Evolutionary conservation across 352 stramenopile genomes (phyloP).

Genomic region (Pythium graminicola): DNA sequence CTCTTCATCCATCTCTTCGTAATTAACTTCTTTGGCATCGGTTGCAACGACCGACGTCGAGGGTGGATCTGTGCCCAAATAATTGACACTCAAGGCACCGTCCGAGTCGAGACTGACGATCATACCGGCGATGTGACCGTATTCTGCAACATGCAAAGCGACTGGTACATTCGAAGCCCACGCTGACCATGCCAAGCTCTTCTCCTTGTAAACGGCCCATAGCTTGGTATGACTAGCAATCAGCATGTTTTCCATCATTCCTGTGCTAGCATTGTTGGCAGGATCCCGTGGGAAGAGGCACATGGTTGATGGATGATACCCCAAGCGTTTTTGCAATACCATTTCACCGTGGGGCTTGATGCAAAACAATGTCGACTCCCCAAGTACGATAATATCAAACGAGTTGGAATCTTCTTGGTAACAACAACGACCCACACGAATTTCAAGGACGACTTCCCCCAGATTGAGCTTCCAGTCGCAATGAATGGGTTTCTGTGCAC

Average conservation of each 20-base stretch:
- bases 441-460: conserved; percentile 53
- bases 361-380: conserved; percentile 76
- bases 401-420: conserved; percentile 39
- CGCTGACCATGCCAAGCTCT: conserved; percentile 76
- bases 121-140: conserved; percentile 73
- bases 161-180: conserved; percentile 50
- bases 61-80: conserved; percentile 86
- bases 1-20: conserved; percentile 89
- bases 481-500: conserved; percentile 32
- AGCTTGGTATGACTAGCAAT: conserved; percentile 67
- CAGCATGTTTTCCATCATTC: conserved; percentile 62
- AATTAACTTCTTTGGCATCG: conserved; percentile 83
- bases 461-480: conserved; percentile 69
- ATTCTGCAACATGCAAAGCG: conserved; percentile 52
- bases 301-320: conserved; percentile 58
- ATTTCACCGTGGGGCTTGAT: conserved; percentile 74
- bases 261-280: conserved; percentile 6
- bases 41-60: conserved; percentile 59
- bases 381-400: conserved; percentile 80
- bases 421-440: conserved; percentile 45
- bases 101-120: conserved; percentile 73
- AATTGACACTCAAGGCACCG: conserved; percentile 72
- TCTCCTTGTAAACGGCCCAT: conserved; percentile 75
- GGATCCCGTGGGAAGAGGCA: conserved; percentile 41
- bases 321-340: conserved; percentile 71